Base-by-base conservation (phyloP, 768 basidiomycete genomes). In the Saitozyma sp. region DNA sequence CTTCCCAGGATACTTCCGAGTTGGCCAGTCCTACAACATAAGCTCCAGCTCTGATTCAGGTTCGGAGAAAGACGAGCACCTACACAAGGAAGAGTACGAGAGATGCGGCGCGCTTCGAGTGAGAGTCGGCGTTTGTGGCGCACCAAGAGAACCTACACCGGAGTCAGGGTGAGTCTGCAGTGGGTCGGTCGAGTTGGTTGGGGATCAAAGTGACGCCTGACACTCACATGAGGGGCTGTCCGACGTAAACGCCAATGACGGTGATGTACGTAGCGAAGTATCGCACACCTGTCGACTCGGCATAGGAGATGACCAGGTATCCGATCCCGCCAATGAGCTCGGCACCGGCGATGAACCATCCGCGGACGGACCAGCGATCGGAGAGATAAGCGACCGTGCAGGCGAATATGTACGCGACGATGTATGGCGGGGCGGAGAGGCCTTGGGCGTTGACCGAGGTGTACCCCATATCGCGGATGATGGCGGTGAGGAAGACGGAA, bases 381-480 rank as follows among this genome's bases (percentile, higher is more conserved):
- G 67, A 65, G 55, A 54, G 62, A 37, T 58, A 65, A 11, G 56
- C 67, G 37, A 17, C 17, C 20, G 16, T 29, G 14, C 65, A 38
- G 9, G 64, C 63, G 19, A 61, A 19, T 17, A 65, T 29, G 41
- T 41, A 68, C 9, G 67, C 64, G 19, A 65, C 41, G n/a, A 68
- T 40, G 29, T 63, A 68, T 46, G 67, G 60, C 8, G 67, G 64
- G 0, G 67, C 67, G 6, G 64, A 65, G 9, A 65, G 58, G 29
- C 67, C 67, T 59, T 68, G 67, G 16, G 67, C 63, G 38, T 62
- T 65, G 46, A 62, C 50, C 3, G 64, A 62, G 9, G 67, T 54
- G 50, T 59, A 68, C 9, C 67, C 67, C 67, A 68, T 65, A 17
- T 68, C 64, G 11, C 42, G 54, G 61, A 68, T 62, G 61, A 68